Conservation (phyloP, 1,139 yeast species). For the Magnusiomyces tetraspermus region DNA sequence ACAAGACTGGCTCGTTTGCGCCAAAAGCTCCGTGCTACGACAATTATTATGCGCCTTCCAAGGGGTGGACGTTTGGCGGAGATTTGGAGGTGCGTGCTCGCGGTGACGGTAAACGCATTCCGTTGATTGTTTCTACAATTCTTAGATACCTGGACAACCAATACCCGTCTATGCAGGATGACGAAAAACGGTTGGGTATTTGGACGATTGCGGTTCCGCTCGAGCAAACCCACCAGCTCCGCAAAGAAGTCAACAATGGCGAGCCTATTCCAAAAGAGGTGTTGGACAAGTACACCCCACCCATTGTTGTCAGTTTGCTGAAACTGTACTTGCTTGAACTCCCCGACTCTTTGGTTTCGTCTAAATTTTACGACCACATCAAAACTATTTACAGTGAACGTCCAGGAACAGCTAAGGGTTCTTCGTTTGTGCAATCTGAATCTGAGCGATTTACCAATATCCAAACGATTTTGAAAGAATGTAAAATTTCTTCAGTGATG, state of each 20-base stretch:
- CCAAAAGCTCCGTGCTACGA: conserved; percentile 73
- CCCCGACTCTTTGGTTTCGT: conserved; percentile 71
- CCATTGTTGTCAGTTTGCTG: conserved; percentile 58
- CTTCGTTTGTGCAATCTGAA: conserved; percentile 40
- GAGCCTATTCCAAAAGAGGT: conserved; percentile 30
- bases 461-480: conserved; percentile 54
- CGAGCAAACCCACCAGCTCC: conserved; percentile 51
- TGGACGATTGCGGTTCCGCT: conserved; percentile 68
- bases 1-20: conserved; percentile 64
- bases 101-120: conserved; percentile 68
- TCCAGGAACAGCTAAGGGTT: neutral
- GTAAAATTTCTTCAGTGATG: conserved; percentile 65
- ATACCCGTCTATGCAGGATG: conserved; percentile 64
- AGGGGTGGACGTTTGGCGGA: conserved; percentile 70
- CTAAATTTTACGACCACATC: conserved; percentile 55
- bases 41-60: conserved; percentile 64
- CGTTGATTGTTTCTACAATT: conserved; percentile 57
- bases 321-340: conserved; percentile 71
- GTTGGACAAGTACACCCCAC: conserved; percentile 36
- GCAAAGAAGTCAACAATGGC: conserved; percentile 46
- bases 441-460: conserved; percentile 49
- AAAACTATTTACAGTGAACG: conserved; percentile 39
- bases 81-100: conserved; percentile 66
- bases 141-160: conserved; percentile 59
- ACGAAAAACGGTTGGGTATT: conserved; percentile 54